Percentiles rank a stretch among this genome's conserved stretches.
Evolutionary conservation across 179 eudicot genomes (phyloP).

Genomic region (Amaranthus tricolor): DNA sequence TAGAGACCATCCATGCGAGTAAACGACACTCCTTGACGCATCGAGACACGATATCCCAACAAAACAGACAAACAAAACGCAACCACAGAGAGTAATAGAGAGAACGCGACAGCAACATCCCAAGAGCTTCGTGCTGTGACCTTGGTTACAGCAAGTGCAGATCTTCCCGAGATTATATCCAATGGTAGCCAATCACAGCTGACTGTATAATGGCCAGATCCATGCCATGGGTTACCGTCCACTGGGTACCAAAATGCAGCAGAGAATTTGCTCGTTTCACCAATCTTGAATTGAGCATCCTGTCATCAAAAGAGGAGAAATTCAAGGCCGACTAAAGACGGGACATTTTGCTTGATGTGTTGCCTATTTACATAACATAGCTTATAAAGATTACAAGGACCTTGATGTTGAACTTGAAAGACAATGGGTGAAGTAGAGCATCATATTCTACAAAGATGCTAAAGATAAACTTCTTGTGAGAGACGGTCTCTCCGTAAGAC

Average conservation of each 20-base stretch:
- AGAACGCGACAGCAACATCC: conserved; percentile 70
- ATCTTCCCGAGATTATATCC: conserved; percentile 39
- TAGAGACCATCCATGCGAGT: conserved; percentile 49
- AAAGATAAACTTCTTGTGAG: too few species aligned
- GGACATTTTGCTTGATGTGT: background rate
- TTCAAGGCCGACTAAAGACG: background rate
- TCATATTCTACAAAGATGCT: background rate
- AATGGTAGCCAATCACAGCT: conserved; percentile 80
- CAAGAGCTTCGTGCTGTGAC: conserved; percentile 43
- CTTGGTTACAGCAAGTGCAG: conserved; percentile 20
- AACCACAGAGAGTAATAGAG: conserved; percentile 63
- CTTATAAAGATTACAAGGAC: background rate
- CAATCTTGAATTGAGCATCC: conserved; percentile 85
- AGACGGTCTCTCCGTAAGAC: too few species aligned
- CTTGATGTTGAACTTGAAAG: background rate
- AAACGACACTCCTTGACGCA: conserved; percentile 39
- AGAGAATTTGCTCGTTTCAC: conserved; percentile 74
- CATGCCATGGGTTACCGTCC: conserved; percentile 81
- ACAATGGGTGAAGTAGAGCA: background rate
- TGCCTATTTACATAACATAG: conserved; percentile 4
- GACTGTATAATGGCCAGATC: conserved; percentile 64
- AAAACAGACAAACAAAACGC: conserved; percentile 68
- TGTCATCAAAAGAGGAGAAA: conserved; percentile 24
- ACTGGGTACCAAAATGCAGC: conserved; percentile 88
- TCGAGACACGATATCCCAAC: conserved; percentile 43